Percentiles rank a stretch among this genome's conserved stretches.
Conservation (phyloP, 805 yeast genomes). For the Yarrowia osloensis region DNA sequence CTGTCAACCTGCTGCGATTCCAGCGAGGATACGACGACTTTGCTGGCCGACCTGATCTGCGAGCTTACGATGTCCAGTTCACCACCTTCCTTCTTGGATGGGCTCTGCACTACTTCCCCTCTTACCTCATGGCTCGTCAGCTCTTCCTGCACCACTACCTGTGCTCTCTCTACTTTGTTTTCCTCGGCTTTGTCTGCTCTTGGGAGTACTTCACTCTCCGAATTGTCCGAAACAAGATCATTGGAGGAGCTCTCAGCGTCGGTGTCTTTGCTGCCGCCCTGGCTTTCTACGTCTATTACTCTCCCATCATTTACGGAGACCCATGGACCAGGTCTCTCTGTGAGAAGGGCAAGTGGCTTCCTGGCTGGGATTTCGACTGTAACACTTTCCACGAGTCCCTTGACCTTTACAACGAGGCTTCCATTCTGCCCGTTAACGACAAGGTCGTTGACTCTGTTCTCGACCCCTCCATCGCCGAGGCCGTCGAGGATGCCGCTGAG, state of each 20-base stretch:
- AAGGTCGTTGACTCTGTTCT: slow-evolving; percentile 31
- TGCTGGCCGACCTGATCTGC: slow-evolving; percentile 38
- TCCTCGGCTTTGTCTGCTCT: slow-evolving; percentile 69
- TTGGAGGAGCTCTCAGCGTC: slow-evolving; percentile 51
- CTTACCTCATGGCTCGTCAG: slow-evolving; percentile 84
- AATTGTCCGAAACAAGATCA: slow-evolving; percentile 44
- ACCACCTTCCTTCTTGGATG: slow-evolving; percentile 62
- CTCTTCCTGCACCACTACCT: slow-evolving; percentile 90
- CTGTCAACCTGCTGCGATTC: slow-evolving; percentile 43
- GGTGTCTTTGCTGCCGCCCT: slow-evolving; percentile 53
- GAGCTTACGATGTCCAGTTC: slow-evolving; percentile 42
- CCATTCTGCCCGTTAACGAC: slow-evolving; percentile 26
- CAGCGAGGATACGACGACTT: slow-evolving; percentile 45
- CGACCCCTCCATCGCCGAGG: slow-evolving; percentile 31
- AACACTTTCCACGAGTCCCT: slow-evolving; percentile 48
- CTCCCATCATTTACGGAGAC: slow-evolving; percentile 75
- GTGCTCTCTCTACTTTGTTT: slow-evolving; percentile 88
- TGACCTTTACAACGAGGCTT: slow-evolving; percentile 38
- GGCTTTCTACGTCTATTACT: slow-evolving; percentile 59
- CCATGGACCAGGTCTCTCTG: slow-evolving; percentile 79
- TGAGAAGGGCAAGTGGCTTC: slow-evolving; percentile 56
- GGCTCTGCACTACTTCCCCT: slow-evolving; percentile 75
- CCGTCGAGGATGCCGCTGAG: slow-evolving; percentile 29
- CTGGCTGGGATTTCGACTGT: slow-evolving; percentile 91
- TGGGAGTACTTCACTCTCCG: slow-evolving; percentile 43